phyloP scores from a whole-genome alignment of 805 yeast genomes.

The Saturnispora kantuleensis region DNA sequence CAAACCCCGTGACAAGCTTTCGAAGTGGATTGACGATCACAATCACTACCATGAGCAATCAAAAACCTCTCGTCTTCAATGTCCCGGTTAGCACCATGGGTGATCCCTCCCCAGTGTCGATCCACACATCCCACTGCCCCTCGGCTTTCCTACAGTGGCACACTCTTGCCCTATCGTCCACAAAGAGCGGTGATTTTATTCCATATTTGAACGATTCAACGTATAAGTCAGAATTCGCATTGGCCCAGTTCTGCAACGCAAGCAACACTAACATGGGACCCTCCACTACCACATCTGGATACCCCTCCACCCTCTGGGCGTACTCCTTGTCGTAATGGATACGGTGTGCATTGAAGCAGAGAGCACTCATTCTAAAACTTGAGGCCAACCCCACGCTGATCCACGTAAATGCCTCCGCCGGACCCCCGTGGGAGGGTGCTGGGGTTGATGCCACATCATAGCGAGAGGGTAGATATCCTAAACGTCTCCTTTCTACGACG shows the following conservation, averaged over 20 bases:
- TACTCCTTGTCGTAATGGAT: constrained; percentile 66
- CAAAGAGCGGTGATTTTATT: constrained; percentile 41
- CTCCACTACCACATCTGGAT: constrained; percentile 56
- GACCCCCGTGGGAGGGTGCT: neutral
- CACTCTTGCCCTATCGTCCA: constrained; percentile 28
- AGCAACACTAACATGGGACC: constrained; percentile 73
- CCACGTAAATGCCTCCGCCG: constrained; percentile 20
- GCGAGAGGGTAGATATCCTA: constrained; percentile 48
- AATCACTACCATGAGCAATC: constrained; percentile 6
- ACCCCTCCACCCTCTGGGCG: constrained; percentile 43
- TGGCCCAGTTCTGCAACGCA: constrained; percentile 37
- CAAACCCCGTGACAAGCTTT: constrained; percentile 34
- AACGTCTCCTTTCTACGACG: constrained; percentile 44
- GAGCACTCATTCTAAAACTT: constrained; percentile 56
- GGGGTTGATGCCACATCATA: constrained; percentile 7
- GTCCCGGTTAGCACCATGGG: constrained; percentile 15
- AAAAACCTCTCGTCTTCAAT: constrained; percentile 2
- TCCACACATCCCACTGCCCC: constrained; percentile 20
- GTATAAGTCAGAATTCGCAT: neutral
- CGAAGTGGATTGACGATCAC: constrained; percentile 33
- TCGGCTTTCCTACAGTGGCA: constrained; percentile 12
- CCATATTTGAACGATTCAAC: constrained; percentile 36
- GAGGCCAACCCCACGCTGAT: constrained; percentile 33
- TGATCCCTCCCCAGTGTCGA: constrained; percentile 10
- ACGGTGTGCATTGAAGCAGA: constrained; percentile 75